Conservation (phyloP, 2,329 filamentous ascomycete genomes). For the Purpureocillium lavendulum region DNA sequence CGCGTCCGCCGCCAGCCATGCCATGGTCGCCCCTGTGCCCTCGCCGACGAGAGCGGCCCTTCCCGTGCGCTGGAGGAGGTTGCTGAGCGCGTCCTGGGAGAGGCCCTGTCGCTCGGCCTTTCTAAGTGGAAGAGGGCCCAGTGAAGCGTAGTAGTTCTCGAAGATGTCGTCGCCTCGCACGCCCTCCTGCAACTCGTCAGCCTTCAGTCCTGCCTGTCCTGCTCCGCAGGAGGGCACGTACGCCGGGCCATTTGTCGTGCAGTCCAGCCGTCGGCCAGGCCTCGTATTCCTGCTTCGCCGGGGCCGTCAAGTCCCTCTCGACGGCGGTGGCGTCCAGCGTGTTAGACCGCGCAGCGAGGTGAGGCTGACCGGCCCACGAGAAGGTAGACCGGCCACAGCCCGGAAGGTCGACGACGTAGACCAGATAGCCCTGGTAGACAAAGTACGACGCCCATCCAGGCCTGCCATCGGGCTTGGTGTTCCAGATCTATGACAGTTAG, state of each 20-base stretch:
- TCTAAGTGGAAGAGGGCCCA: conserved; percentile 25
- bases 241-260: conserved; percentile 32
- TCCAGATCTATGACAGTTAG: conserved; percentile 22
- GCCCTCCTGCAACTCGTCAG: conserved; percentile 18
- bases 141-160: conserved; percentile 35
- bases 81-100: conserved; percentile 26
- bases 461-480: conserved; percentile 36
- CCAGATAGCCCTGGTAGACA: conserved; percentile 27
- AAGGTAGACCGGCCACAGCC: conserved; percentile 27
- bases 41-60: conserved; percentile 38
- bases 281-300: conserved; percentile 8
- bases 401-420: conserved; percentile 35
- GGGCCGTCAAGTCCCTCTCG: conserved; percentile 23
- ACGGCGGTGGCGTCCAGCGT: conserved; percentile 13
- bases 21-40: conserved; percentile 36
- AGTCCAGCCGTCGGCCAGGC: conserved; percentile 15
- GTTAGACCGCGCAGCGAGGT: conserved; percentile 9
- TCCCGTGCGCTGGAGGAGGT: conserved; percentile 33
- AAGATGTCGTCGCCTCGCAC: conserved; percentile 36
- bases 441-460: conserved; percentile 39
- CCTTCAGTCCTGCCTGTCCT: background rate
- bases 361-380: conserved; percentile 11
- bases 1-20: conserved; percentile 39
- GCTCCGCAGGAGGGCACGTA: conserved; percentile 9
- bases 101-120: conserved; percentile 20